Evolutionary conservation across 192 early-diverging fungal genomes (phyloP).

Genomic region (Rhizoclosmatium globosum): DNA sequence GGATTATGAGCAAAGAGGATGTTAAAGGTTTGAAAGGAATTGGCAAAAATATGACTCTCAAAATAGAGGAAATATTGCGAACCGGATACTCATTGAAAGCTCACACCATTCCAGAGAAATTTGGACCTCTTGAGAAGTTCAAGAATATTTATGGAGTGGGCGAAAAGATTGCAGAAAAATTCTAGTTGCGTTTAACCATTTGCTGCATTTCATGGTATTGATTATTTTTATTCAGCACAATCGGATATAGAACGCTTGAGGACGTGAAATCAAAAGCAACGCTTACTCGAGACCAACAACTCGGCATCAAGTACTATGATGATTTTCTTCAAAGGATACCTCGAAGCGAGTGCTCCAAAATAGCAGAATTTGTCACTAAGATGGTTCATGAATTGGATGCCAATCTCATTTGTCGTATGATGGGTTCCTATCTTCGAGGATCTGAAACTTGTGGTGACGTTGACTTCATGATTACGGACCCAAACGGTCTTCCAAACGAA

Average conservation of each 20-base stretch:
- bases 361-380: constrained; percentile 33
- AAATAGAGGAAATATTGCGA: constrained; percentile 47
- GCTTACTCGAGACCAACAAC: constrained; percentile 52
- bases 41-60: constrained; percentile 52
- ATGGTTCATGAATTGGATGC: constrained; percentile 39
- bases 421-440: constrained; percentile 58
- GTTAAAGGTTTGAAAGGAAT: constrained; percentile 49
- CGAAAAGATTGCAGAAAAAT: constrained; percentile 24
- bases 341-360: constrained; percentile 44
- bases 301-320: constrained; percentile 55
- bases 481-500: not conserved
- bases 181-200: constrained; percentile 16
- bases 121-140: constrained; percentile 45
- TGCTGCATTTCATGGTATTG: not conserved
- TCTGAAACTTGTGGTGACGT: constrained; percentile 52
- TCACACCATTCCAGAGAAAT: constrained; percentile 43
- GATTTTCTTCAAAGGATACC: constrained; percentile 56
- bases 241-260: constrained; percentile 56
- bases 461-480: constrained; percentile 46
- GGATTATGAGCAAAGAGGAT: constrained; percentile 46
- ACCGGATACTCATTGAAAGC: constrained; percentile 52
- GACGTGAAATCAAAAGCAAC: constrained; percentile 46
- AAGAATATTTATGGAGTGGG: constrained; percentile 55
- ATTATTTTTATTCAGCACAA: constrained; percentile 35
- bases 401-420: constrained; percentile 37